phyloP scores from a whole-genome alignment of 495 filamentous ascomycete species.

The Trichoderma erinaceum region DNA sequence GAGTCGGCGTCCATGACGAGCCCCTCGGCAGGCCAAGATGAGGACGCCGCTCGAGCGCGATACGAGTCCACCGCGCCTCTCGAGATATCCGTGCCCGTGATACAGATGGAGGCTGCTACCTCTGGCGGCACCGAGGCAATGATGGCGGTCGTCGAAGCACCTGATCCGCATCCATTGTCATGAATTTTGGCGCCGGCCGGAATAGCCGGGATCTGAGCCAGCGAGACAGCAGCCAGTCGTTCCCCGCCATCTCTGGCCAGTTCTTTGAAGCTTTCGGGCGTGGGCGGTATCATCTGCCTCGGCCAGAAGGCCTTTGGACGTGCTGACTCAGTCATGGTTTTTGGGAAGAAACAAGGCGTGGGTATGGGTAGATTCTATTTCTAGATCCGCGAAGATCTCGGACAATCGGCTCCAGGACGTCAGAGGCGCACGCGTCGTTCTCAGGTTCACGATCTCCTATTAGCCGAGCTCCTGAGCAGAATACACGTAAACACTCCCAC shows the following conservation, averaged over 20 bases:
- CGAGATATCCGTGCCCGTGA: slow-evolving; percentile 20
- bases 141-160: slow-evolving; percentile 17
- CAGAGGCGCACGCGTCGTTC: background rate
- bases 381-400: background rate
- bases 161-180: slow-evolving; percentile 22
- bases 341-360: background rate
- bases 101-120: slow-evolving; percentile 17
- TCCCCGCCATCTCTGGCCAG: slow-evolving; percentile 17
- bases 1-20: slow-evolving; percentile 19
- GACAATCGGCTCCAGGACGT: background rate
- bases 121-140: slow-evolving; percentile 15
- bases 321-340: background rate
- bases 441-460: background rate
- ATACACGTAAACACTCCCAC: background rate
- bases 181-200: slow-evolving; percentile 18
- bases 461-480: background rate
- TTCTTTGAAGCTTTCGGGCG: slow-evolving; percentile 21
- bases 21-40: slow-evolving; percentile 19
- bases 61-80: slow-evolving; percentile 18
- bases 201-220: slow-evolving; percentile 19
- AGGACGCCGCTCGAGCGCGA: slow-evolving; percentile 14
- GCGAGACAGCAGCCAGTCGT: slow-evolving; percentile 20
- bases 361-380: background rate
- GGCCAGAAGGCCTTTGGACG: slow-evolving; percentile 18
- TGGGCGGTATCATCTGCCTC: slow-evolving; percentile 19